A percentile compares a stretch with the other conserved stretches of the same genome.
Evolutionary conservation across 2,329 filamentous ascomycete species (phyloP).

Genomic region (Dothistroma septosporum): DNA sequence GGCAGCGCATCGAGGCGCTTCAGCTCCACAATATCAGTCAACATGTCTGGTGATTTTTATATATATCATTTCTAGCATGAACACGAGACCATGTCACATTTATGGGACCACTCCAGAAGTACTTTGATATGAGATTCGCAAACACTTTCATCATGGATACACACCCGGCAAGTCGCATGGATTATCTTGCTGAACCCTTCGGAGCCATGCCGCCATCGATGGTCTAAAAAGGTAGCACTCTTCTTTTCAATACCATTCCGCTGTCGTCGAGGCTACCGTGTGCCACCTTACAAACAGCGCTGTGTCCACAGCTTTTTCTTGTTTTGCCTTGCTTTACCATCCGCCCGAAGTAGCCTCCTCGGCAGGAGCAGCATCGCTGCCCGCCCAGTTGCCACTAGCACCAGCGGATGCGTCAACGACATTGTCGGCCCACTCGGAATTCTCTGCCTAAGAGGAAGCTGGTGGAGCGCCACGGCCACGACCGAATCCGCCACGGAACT

Average conservation of each 20-base stretch:
- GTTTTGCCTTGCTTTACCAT: background rate
- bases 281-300: slow-evolving; percentile 5
- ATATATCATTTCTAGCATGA: background rate
- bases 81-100: background rate
- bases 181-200: slow-evolving; percentile 5
- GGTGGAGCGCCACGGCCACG: slow-evolving; percentile 64
- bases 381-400: background rate
- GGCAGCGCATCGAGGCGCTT: background rate
- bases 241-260: slow-evolving; percentile 5
- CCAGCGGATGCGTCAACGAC: background rate
- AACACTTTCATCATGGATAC: slow-evolving; percentile 1
- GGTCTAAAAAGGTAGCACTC: slow-evolving; percentile 3
- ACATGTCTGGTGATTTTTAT: background rate
- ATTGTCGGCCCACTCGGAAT: slow-evolving; percentile 14
- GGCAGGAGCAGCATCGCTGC: background rate
- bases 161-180: slow-evolving; percentile 4
- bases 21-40: background rate
- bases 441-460: slow-evolving; percentile 38
- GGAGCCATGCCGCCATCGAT: slow-evolving; percentile 8
- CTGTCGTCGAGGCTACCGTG: slow-evolving; percentile 3
- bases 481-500: slow-evolving; percentile 62
- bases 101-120: background rate
- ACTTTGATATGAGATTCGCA: background rate
- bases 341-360: background rate
- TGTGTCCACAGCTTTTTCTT: background rate